Evolutionary conservation across 306 rosid species (phyloP), one percentile per base, ranked within the genome.

Genomic region (Gastrolobium villosum): DNA sequence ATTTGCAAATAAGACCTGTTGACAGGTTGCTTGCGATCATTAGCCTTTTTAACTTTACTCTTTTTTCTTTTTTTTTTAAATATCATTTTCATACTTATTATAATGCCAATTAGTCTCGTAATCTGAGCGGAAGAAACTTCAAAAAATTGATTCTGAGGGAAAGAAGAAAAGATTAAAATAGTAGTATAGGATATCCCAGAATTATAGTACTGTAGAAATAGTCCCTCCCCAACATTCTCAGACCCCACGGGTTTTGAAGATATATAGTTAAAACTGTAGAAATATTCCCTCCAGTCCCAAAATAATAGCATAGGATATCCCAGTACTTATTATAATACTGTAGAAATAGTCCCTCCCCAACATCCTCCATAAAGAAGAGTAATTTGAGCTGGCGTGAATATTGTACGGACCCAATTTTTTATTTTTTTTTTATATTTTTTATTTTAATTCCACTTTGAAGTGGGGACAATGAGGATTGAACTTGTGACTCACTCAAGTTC

Each of bases 171-270:
- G 32, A 63, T 80, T 74, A 59, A 63, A 76, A 44, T 44, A 63
- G 20, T 60, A 15, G 61, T 28, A 32, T 44, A 61, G 78, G 79
- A 79, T 79, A 86, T 79, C 75, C 10, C 57, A 43, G 67, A 30
- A 43, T 31, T 60, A 77, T 30, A 75, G 56, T 39, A 70, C 30
- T 14, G 36, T 46, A 79, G 50, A 80, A 83, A 83, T 69, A 82
- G 49, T 78, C 69, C 72, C 53, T 60, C 34, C 56, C 69, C 45
- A 78, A 86, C 84, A 80, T 87, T 85, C 84, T 79, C 20, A 68
- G 79, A 71, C 48, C 85, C 86, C 89, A 83, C 82, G 41, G 80
- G 69, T 71, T 72, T 78, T 78, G 75, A 53, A 81, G 76, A 81
- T 71, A n/a, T n/a, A n/a, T n/a, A 59, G 65, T 41, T 71, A 81